Percentiles rank a stretch among this genome's conserved stretches.
Evolutionary conservation across 177 flowering plant genomes (phyloP).

Genomic region (Vitis hybrid): DNA sequence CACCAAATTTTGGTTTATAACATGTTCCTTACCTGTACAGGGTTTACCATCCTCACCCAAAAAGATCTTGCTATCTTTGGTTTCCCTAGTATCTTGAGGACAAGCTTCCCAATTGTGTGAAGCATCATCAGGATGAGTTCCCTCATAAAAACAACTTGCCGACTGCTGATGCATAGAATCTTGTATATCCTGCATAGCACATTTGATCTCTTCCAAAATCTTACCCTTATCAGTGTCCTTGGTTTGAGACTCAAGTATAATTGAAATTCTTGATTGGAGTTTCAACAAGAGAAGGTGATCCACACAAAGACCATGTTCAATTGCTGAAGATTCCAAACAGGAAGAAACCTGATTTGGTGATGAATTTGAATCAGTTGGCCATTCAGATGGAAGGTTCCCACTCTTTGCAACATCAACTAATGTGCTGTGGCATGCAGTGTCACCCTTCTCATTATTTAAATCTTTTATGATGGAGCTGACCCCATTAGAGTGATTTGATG

Average conservation of each 20-base stretch:
- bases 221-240: slow-evolving; percentile 47
- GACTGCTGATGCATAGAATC: slow-evolving; percentile 32
- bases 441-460: slow-evolving; percentile 25
- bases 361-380: slow-evolving; percentile 15
- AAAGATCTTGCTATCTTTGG: slow-evolving; percentile 26
- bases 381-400: slow-evolving; percentile 25
- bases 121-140: slow-evolving; percentile 29
- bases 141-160: slow-evolving; percentile 25
- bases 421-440: slow-evolving; percentile 20
- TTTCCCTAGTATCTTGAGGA: slow-evolving; percentile 30
- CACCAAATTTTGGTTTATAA: slow-evolving; percentile 34
- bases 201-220: slow-evolving; percentile 53
- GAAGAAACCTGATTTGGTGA: slow-evolving; percentile 12
- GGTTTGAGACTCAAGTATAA: slow-evolving; percentile 46
- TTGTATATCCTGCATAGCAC: slow-evolving; percentile 45
- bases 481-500: slow-evolving; percentile 51
- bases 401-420: slow-evolving; percentile 20
- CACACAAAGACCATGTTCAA: slow-evolving; percentile 19
- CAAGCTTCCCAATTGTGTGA: slow-evolving; percentile 23
- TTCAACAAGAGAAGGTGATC: slow-evolving; percentile 27
- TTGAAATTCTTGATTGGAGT: slow-evolving; percentile 53
- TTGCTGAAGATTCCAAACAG: slow-evolving; percentile 9
- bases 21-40: slow-evolving; percentile 12
- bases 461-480: slow-evolving; percentile 27
- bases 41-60: slow-evolving; percentile 23